A percentile compares a stretch with the other conserved stretches of the same genome.
Conservation (phyloP, 345 rosid genomes). For the Eutrema heterophyllum region DNA sequence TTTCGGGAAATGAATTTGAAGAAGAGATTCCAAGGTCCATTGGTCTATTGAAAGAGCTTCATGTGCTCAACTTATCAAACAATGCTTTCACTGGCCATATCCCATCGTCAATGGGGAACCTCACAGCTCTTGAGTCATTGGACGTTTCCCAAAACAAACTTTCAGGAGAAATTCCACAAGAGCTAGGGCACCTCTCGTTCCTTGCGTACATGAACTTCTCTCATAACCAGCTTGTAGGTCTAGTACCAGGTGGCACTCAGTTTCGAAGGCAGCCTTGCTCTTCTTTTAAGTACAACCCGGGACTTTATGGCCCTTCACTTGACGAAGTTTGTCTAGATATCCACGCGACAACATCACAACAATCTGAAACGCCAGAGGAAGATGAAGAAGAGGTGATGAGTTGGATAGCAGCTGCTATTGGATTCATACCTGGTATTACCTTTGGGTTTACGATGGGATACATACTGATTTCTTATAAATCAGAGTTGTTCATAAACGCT, state of each 20-base stretch:
- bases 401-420: not conserved
- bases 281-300: not conserved
- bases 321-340: not conserved
- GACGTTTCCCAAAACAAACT: slow-evolving; percentile 11
- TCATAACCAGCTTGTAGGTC: slow-evolving; percentile 9
- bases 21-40: slow-evolving; percentile 26
- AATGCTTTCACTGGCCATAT: slow-evolving; percentile 3
- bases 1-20: slow-evolving; percentile 11
- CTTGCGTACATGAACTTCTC: slow-evolving; percentile 15
- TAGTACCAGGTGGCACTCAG: slow-evolving; percentile 23
- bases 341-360: not conserved
- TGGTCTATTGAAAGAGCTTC: slow-evolving; percentile 9
- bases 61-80: not conserved
- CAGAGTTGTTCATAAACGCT: not conserved
- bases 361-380: not conserved
- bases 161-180: slow-evolving; percentile 3
- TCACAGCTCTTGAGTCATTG: not conserved
- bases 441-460: not conserved
- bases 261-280: slow-evolving; percentile 1
- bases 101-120: slow-evolving; percentile 1
- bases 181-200: not conserved
- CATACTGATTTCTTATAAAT: not conserved
- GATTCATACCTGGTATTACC: not conserved
- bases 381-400: not conserved
- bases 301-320: not conserved